phyloP scores from a whole-genome alignment of 2,329 filamentous ascomycete species.

The Eutypella sp. region DNA sequence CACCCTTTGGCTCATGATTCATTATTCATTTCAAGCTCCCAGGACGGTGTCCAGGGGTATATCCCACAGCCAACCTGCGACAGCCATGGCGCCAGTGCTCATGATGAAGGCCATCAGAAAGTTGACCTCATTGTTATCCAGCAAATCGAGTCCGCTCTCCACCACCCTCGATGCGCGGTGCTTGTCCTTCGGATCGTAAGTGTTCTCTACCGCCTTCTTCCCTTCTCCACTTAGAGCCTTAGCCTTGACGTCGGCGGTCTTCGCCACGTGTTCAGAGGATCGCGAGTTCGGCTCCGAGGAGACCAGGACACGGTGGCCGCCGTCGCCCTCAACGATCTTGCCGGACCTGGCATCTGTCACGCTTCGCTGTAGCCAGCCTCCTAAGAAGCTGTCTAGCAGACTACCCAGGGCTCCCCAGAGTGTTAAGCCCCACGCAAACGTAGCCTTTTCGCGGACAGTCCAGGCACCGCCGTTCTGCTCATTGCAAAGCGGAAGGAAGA shows the following conservation, averaged over 20 bases:
- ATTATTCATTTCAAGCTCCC: slow-evolving; percentile 25
- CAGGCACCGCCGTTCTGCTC: slow-evolving; percentile 40
- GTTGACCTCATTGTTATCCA: slow-evolving; percentile 97
- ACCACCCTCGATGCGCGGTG: slow-evolving; percentile 50
- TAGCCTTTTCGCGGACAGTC: slow-evolving; percentile 39
- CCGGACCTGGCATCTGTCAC: slow-evolving; percentile 79
- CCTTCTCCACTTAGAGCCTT: slow-evolving; percentile 39
- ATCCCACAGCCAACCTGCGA: slow-evolving; percentile 57
- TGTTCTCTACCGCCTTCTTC: slow-evolving; percentile 37
- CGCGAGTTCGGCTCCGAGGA: slow-evolving; percentile 25
- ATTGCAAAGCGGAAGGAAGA: slow-evolving; percentile 66
- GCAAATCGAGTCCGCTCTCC: slow-evolving; percentile 64
- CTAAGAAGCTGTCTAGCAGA: slow-evolving; percentile 80
- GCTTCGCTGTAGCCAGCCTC: slow-evolving; percentile 77
- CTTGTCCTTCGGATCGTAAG: slow-evolving; percentile 46
- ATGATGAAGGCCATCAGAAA: slow-evolving; percentile 81
- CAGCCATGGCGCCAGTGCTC: slow-evolving; percentile 71
- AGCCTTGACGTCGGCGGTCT: slow-evolving; percentile 35
- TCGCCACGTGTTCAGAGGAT: slow-evolving; percentile 24
- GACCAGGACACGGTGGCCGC: slow-evolving; percentile 57
- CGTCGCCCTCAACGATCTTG: slow-evolving; percentile 83
- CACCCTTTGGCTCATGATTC: too few species aligned
- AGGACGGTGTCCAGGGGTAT: slow-evolving; percentile 44
- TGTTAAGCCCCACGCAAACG: slow-evolving; percentile 55
- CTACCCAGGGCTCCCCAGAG: slow-evolving; percentile 74